Conservation (phyloP, 1,284 basidiomycete genomes). For the Apiotrichum akiyoshidainum region DNA sequence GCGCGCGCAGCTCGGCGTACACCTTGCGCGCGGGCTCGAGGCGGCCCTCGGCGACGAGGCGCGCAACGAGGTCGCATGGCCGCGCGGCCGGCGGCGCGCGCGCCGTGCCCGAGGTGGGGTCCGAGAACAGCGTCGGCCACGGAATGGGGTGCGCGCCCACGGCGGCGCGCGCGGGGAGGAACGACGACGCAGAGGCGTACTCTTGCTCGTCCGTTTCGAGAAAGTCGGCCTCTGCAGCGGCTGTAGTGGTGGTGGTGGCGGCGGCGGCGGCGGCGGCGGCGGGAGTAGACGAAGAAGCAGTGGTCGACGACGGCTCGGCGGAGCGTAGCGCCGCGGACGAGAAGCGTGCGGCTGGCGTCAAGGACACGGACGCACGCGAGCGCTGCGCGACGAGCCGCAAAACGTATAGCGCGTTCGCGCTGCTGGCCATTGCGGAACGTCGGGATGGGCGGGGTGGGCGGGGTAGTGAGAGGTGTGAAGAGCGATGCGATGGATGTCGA, state of each 20-base stretch:
- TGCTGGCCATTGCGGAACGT: neutral
- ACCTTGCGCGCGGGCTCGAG: constrained; percentile 27
- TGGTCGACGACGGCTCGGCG: neutral
- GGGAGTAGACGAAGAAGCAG: neutral
- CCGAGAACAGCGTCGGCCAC: constrained; percentile 40
- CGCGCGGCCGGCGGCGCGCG: constrained; percentile 7
- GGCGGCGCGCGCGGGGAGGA: constrained; percentile 22
- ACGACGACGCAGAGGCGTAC: constrained; percentile 24
- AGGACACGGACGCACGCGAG: neutral
- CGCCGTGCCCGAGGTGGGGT: constrained; percentile 4
- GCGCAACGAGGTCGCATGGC: constrained; percentile 35
- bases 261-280: neutral
- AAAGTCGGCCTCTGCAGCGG: constrained; percentile 17
- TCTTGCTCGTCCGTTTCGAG: constrained; percentile 35
- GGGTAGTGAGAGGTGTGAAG: too few relatives aligned
- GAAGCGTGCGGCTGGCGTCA: constrained; percentile 1
- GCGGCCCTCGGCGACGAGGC: constrained; percentile 24
- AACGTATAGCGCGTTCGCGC: constrained; percentile 23
- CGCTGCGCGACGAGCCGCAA: constrained; percentile 17
- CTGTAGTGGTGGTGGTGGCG: neutral
- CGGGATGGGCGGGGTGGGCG: too few relatives aligned
- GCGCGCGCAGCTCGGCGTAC: constrained; percentile 30
- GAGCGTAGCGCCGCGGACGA: constrained; percentile 1
- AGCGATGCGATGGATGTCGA: too few relatives aligned
- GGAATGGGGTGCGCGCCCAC: constrained; percentile 26